phyloP scores from a whole-genome alignment of 805 yeast genomes.

The Candida endomychidarum region DNA sequence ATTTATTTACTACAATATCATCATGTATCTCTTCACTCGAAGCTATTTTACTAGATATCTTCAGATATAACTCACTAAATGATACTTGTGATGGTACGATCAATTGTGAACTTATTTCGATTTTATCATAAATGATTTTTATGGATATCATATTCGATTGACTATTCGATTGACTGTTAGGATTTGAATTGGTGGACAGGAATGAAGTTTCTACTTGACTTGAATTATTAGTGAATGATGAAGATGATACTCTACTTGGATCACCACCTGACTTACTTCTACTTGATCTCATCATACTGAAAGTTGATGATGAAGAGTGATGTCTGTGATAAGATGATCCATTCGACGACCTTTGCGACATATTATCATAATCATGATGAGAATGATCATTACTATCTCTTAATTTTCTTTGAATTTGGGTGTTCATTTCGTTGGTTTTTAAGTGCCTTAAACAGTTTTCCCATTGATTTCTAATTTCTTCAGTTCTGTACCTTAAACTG shows the following conservation, averaged over 20 bases:
- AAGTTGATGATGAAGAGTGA: conserved; percentile 42
- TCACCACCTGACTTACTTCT: conserved; percentile 24
- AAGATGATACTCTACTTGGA: conserved; percentile 20
- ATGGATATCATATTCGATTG: conserved; percentile 19
- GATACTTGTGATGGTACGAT: conserved; percentile 28
- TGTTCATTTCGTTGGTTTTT: conserved; percentile 42
- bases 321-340: conserved; percentile 32
- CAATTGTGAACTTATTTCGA: conserved; percentile 28
- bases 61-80: conserved; percentile 58
- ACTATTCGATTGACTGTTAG: conserved; percentile 2
- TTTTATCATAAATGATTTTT: conserved; percentile 32
- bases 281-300: conserved; percentile 42
- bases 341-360: conserved; percentile 27
- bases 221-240: conserved; percentile 16
- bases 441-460: conserved; percentile 58
- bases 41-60: conserved; percentile 53
- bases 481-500: conserved; percentile 76
- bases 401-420: conserved; percentile 34
- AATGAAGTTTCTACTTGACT: conserved; percentile 20
- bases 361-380: conserved; percentile 12
- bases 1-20: conserved; percentile 51
- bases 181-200: conserved; percentile 13
- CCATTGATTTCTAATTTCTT: conserved; percentile 85
- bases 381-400: conserved; percentile 36
- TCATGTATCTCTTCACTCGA: conserved; percentile 52